phyloP scores from a whole-genome alignment of 225 moss, liverwort and hornwort genomes.

The Neckera pumila region DNA sequence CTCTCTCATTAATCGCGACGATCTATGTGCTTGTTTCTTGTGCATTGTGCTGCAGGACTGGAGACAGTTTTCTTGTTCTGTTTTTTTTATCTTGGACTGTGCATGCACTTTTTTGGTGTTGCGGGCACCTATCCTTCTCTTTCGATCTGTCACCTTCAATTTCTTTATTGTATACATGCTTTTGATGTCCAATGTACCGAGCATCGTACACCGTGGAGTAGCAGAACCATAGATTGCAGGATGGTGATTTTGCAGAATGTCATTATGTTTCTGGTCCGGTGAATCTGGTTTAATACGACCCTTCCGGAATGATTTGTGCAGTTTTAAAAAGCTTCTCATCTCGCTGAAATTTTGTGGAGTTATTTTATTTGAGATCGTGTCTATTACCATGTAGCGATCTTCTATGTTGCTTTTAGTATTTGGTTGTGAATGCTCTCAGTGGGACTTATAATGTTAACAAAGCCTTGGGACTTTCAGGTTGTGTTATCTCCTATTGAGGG shows the following conservation, averaged over 20 bases:
- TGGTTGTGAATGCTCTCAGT: neutral
- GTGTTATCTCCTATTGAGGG: slow-evolving; percentile 89
- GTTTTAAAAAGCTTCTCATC: neutral
- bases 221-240: neutral
- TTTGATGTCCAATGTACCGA: neutral
- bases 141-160: neutral
- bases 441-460: neutral
- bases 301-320: neutral
- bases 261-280: neutral
- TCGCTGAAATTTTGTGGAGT: neutral
- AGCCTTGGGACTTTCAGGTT: slow-evolving; percentile 34
- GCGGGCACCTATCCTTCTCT: neutral
- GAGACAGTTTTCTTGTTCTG: neutral
- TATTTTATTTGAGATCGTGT: neutral
- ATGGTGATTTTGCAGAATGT: neutral
- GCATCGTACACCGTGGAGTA: neutral
- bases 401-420: neutral
- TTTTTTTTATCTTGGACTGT: neutral
- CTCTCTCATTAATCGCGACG: neutral
- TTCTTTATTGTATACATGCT: neutral
- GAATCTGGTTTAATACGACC: neutral
- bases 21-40: neutral
- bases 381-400: neutral
- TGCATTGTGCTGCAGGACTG: neutral
- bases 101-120: neutral